These are phyloP conservation scores for Tylopilus sp. DNA, from an alignment of 768 basidiomycete genomes.

Conservation along the genomic window DNA sequence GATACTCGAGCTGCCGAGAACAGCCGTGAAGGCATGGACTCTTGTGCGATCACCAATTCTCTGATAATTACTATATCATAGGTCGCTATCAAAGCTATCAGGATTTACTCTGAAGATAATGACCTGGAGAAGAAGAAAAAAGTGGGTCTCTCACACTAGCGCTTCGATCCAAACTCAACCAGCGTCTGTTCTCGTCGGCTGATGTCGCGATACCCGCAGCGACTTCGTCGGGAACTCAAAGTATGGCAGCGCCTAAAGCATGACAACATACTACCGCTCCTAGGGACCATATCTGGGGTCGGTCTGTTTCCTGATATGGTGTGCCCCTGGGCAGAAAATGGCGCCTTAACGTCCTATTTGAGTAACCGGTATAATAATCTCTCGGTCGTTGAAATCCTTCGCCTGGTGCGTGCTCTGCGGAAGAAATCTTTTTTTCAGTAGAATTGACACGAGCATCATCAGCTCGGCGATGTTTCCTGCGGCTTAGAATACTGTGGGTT, in stretches of 20 bases:
- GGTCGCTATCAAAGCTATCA: slow-evolving; percentile 10
- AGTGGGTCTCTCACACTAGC: neutral
- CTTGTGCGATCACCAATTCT: neutral
- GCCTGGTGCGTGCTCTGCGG: neutral
- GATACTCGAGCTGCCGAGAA: neutral
- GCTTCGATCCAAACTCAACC: too few species aligned
- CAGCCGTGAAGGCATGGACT: neutral
- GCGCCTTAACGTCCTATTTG: neutral
- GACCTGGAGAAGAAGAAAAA: slow-evolving; percentile 10
- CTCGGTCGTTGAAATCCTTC: neutral
- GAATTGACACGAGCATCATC: too few species aligned
- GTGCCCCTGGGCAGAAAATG: neutral
- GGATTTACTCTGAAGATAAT: neutral
- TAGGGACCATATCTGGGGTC: neutral
- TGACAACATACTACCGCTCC: neutral
- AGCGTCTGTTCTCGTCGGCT: too few species aligned
- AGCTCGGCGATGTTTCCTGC: neutral
- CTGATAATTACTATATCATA: neutral
- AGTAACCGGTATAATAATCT: neutral
- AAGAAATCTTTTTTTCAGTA: too few species aligned
- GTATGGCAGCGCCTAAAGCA: neutral
- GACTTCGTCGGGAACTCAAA: slow-evolving; percentile 3
- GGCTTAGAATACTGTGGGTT: slow-evolving; percentile 7
- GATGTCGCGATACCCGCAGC: too few species aligned
- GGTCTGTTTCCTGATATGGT: slow-evolving; percentile 2